Base-by-base conservation (phyloP, 805 yeast genomes). In the Saccharomycopsis sp. region DNA sequence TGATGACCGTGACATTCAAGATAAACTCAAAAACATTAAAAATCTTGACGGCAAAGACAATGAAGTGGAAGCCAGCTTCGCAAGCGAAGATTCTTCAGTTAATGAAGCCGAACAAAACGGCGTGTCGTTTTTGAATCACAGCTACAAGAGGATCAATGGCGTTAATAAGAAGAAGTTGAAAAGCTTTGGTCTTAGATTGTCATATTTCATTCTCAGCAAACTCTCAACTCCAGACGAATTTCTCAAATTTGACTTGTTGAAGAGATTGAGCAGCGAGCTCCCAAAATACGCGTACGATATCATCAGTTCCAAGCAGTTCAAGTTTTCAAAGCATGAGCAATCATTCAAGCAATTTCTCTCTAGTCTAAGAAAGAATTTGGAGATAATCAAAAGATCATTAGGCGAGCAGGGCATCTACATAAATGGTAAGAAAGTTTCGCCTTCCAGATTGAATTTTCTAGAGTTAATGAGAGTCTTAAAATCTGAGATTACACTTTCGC, bases 371-470 rank as follows among this genome's bases (percentile, higher is more conserved):
- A 56, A 55, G 2, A 78, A 78, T 62, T 72, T 68, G 24, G 65
- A 65, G 16, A 40, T 68, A 2, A 83, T 83, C 0, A 62, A 75
- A 1, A 65, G 74, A 1, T 63, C 72, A 4, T 76, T 73, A 1
- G 66, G 74, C 1, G 66, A 73, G 34, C 52, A 55, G 20, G 87
- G 87, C 1, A 58, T 91, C 1, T 86, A 81, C 61, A 64, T 90
- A 18, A 89, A 91, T 68, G 96, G 96, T 1, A 80, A 85, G 0
- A 75, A 83, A 1, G 68, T 84, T 1, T 71, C 80, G n/a, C 73
- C 73, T 1, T 64, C 74, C 0, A 75, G 77, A 44, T 71, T 75
- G 3, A 79, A 79, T 58, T 59, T 77, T 2, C 75, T 76, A 57
- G 73, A 73, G 23, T 58, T 83, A 1, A 63, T 79, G 44, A 69